Percentiles rank a stretch among this genome's conserved stretches.
These are phyloP conservation scores for Violaceomyces palustris DNA, from an alignment of 1,284 basidiomycete genomes.

Conservation along the genomic window DNA sequence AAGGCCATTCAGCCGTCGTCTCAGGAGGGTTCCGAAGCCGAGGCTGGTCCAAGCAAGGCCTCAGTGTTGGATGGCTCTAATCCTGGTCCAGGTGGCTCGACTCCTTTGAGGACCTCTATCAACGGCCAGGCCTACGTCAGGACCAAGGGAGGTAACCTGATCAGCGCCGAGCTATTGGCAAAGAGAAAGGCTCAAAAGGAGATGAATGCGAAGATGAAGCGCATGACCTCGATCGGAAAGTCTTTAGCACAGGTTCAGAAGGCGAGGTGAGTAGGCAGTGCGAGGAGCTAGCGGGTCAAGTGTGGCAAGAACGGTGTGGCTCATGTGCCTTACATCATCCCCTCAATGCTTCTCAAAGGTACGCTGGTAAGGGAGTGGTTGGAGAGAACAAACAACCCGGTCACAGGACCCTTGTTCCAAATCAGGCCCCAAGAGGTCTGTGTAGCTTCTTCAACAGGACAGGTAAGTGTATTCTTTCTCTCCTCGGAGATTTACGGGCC, in stretches of 20 bases:
- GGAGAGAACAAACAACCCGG: too few species aligned
- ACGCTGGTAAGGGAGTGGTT: too few species aligned
- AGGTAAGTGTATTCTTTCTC: slow-evolving; percentile 12
- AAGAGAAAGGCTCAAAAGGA: slow-evolving; percentile 34
- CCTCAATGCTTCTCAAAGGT: too few species aligned
- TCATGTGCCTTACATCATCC: too few species aligned
- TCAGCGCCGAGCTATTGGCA: slow-evolving; percentile 47
- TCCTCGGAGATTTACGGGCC: too few species aligned
- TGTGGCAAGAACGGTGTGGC: too few species aligned
- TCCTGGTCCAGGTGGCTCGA: slow-evolving; percentile 5
- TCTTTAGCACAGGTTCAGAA: too few species aligned
- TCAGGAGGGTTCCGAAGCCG: background rate
- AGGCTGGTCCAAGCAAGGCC: background rate
- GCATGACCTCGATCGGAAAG: slow-evolving; percentile 33
- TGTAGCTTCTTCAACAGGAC: slow-evolving; percentile 44
- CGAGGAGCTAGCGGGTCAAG: too few species aligned
- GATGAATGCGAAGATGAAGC: slow-evolving; percentile 23
- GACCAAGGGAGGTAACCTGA: slow-evolving; percentile 55
- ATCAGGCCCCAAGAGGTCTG: slow-evolving; percentile 15
- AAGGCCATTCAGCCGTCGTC: slow-evolving; percentile 24
- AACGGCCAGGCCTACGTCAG: slow-evolving; percentile 53
- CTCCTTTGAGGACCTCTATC: slow-evolving; percentile 43
- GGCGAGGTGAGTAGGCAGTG: slow-evolving; percentile 4
- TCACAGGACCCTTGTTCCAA: too few species aligned
- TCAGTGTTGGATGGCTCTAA: background rate